Base-by-base conservation (phyloP, 2,329 filamentous ascomycete species). In the Teratosphaeria epicoccoides region DNA sequence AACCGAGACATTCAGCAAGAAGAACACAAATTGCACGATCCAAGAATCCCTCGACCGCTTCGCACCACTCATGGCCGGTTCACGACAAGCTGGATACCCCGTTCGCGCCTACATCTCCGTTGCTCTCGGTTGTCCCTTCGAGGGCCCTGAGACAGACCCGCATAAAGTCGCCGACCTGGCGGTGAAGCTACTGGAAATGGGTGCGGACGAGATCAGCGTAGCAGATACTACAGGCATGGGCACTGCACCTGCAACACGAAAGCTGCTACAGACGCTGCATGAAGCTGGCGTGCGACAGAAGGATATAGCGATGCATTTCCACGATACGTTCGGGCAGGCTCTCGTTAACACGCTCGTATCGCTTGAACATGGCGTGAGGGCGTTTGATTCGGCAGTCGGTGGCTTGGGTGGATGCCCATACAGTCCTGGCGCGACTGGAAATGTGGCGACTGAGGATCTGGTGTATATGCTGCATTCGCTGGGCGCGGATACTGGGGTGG, bases 191-290 rank as follows among this genome's bases (percentile, higher is more conserved):
- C 75, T 95, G 1, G 86, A 90, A 63, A 87, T 91, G 75, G 90
- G 90, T 17, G 90, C 88, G 20, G 88, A 95, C 64, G 88, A 95
- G 74, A 89, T 96, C 59, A 87, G 86, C 1, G 79, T 95, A 0
- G 89, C 88, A 6, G 90, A 95, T 64, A 96, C 90, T 0, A 91
- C 89, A 0, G 90, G 90, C 17, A 89, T 94, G 79, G 90, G 89
- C 26, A 94, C 87, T 0, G 83, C 82, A n/a, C 83, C 82, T 17
- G 74, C 81, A 51, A 88, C 84, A 2, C 72, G 75, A 51, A 78
- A 80, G 51, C 71, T 89, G 46, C 73, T 89, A 52, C 76, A 76
- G 57, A 82, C 82, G 51, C 71, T 88, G 68, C 69, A 75, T 7
- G 77, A 81, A 1, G 85, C 84, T 1, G 84, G 83, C 0, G 77